Base-by-base conservation (phyloP, 78 protist genomes). In the Salpingoeca rosetta region DNA sequence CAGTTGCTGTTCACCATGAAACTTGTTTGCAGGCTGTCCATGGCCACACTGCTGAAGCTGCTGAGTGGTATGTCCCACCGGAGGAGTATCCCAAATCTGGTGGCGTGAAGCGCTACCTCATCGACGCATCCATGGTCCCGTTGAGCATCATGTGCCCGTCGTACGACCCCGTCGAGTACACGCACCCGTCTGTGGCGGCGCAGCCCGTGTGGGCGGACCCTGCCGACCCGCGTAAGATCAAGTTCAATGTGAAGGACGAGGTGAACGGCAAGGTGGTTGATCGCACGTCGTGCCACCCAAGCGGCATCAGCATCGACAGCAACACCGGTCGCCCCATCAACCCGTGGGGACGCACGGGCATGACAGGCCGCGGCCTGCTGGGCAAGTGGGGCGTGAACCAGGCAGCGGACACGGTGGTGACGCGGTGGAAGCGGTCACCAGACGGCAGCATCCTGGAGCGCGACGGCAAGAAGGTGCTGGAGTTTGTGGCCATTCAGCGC, bases 321-420 rank as follows among this genome's bases (percentile, higher is more conserved):
- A 7, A 38, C 74, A 44, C 40, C 24, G 73, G 73, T 44, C 44
- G 73, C 0, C 43, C 41, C 44, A 38, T 44, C 31, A 86, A 86
- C 77, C 86, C 85, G 27, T 11, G 1, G 0, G 89, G 89, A 26
- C 89, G 89, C 35, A 86, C 89, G 26, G 89, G 89, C 28, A n/a
- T 82, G 45, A 25, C 42, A 1, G 89, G 89, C 26, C 89, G 89
- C 83, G 89, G 89, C 0, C 83, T 74, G 51, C 84, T 86, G 3
- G 88, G 88, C 35, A 39, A 75, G 24, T 80, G 88, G 85, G 89
- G 89, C n/a, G 75, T 84, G 56, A 86, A 86, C 75, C 86, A 82
- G 11, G 90, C 90, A 0, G 89, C 89, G 0, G 89, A 86, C 72
- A 84, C 89, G 27, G 31, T 86, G 7, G 85, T 86, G 3, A 43